phyloP scores from a whole-genome alignment of 2,329 filamentous ascomycete species.

The Aspergillus eucalypticola region DNA sequence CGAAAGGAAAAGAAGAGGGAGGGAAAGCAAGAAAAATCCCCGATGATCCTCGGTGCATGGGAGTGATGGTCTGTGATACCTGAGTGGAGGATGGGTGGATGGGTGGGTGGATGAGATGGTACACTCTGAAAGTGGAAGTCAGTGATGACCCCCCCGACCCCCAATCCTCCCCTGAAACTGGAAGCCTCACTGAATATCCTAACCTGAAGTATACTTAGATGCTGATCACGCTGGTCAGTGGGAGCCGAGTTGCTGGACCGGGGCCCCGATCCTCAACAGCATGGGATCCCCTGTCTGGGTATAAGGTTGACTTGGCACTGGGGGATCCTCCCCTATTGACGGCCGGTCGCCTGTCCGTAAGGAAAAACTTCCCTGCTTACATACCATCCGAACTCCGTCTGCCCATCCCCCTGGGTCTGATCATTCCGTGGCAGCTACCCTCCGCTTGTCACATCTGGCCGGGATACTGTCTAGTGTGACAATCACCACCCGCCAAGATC shows the following conservation, averaged over 20 bases:
- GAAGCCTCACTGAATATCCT: slow-evolving; percentile 5
- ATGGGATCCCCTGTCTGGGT: slow-evolving; percentile 16
- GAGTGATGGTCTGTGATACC: slow-evolving; percentile 10
- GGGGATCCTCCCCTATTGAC: slow-evolving; percentile 14
- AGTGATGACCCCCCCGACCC: neutral
- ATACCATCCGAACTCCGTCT: slow-evolving; percentile 8
- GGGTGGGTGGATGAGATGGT: neutral
- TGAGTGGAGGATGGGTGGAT: neutral
- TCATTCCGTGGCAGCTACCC: slow-evolving; percentile 12
- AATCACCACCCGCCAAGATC: neutral
- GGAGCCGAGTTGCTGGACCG: slow-evolving; percentile 6
- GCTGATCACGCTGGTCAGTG: slow-evolving; percentile 7
- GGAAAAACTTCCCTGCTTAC: neutral
- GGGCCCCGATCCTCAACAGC: neutral
- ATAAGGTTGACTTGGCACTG: slow-evolving; percentile 23
- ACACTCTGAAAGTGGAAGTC: no score
- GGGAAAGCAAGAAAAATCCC: slow-evolving; percentile 12
- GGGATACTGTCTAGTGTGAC: neutral
- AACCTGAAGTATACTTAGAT: neutral
- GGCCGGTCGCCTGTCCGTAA: neutral
- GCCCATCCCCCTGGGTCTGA: slow-evolving; percentile 19
- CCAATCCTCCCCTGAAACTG: slow-evolving; percentile 11
- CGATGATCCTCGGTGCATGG: slow-evolving; percentile 13
- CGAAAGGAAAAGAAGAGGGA: neutral
- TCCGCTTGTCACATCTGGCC: slow-evolving; percentile 2